Base-by-base conservation (phyloP, 2,329 filamentous ascomycete species). In the Rosellinia necatrix region DNA sequence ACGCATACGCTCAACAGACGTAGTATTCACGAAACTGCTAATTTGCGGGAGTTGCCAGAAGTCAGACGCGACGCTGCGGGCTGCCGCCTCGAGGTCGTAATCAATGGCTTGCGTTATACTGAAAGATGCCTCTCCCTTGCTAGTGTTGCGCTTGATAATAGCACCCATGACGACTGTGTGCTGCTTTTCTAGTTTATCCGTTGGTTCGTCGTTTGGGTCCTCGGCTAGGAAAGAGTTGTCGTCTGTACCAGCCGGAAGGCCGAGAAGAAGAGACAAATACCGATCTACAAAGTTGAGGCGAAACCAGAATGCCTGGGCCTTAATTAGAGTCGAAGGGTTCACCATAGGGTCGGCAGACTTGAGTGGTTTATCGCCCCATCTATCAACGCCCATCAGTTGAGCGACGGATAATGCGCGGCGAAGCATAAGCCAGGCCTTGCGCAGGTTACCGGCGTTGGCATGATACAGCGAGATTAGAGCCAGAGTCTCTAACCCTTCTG, bases 401-500 rank as follows among this genome's bases (percentile, higher is more conserved):
- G 75, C 80, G 30, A 83, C 70, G 41, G 73, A 75, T 29, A 84
- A 67, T 4, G 79, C 78, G 4, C 80, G 73, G 0, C 82, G 77
- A 19, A 74, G 75, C 6, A 72, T 74, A 19, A 85, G 67, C 81
- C 82, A 86, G 2, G 80, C 73, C 40, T 80, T 79, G 19, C 81
- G 76, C 2, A 83, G 70, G 40, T 81, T 82, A 1, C 83, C 83
- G 0, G 73, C 74, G 53, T 84, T 82, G 32, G 74, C 72, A 49
- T 83, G 78, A 61, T 78, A 82, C 49, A 80, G 66, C 15, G 74
- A 72, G 32, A 81, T 72, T 0, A 85, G 66, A 19, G 78, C 64
- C 0, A 85, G 68, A 47, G 78, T 78, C 65, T 84, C 78, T 1
- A 85, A 64, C 2, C 81, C 81, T 64, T 85, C 81, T 1, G 79